These are phyloP conservation scores for Penicillium malachiteum DNA, from an alignment of 495 filamentous ascomycete genomes.

Conservation along the genomic window DNA sequence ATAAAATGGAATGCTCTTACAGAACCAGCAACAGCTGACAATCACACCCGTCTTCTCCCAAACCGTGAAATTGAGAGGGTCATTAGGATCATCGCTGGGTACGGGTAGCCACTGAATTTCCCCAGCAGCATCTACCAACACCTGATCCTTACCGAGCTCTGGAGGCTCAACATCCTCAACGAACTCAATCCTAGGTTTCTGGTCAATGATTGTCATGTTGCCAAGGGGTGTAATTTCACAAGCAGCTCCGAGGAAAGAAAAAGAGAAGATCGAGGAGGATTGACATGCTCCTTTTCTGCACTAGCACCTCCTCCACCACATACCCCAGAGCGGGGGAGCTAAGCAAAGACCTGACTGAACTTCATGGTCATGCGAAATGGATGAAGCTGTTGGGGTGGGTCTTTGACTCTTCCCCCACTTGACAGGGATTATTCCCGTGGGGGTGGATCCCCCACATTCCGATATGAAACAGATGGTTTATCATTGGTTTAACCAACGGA, in stretches of 20 bases:
- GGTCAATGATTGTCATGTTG: conserved; percentile 8
- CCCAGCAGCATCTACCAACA: conserved; percentile 25
- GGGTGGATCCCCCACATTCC: not conserved
- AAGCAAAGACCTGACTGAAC: not conserved
- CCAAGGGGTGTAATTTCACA: not conserved
- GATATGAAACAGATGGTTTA: not conserved
- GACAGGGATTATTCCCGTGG: not conserved
- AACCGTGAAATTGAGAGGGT: conserved; percentile 33
- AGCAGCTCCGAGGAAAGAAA: not conserved
- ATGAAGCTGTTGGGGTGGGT: not conserved
- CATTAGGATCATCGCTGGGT: conserved; percentile 36
- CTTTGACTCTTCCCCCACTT: not conserved
- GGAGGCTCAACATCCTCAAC: conserved; percentile 20
- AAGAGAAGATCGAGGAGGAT: not conserved
- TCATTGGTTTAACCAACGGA: not conserved
- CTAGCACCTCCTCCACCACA: not conserved
- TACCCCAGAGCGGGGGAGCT: not conserved
- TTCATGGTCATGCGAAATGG: not conserved
- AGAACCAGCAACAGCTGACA: conserved; percentile 39
- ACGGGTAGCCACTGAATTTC: conserved; percentile 29
- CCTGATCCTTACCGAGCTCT: conserved; percentile 3
- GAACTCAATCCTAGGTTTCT: conserved; percentile 23
- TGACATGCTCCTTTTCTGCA: not conserved
- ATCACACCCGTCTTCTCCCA: conserved; percentile 35
- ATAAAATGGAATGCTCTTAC: conserved; percentile 12